A percentile compares a stretch with the other conserved stretches of the same genome.
phyloP scores from a whole-genome alignment of 1,284 basidiomycete genomes.

The Austropuccinia psidii region DNA sequence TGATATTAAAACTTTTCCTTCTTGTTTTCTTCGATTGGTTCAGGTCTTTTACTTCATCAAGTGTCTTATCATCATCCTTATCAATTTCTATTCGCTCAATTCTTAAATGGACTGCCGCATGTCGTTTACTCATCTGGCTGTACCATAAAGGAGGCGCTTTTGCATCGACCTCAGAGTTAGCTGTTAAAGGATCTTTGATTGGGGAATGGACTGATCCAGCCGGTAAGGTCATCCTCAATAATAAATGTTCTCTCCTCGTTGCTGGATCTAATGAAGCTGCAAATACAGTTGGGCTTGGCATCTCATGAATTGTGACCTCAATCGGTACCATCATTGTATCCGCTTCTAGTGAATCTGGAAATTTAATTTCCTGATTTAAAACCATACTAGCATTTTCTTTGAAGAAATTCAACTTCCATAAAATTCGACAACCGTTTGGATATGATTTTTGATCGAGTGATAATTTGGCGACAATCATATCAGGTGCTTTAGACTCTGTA shows the following conservation, averaged over 20 bases:
- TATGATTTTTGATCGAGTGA: slow-evolving; percentile 68
- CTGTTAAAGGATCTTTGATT: slow-evolving; percentile 70
- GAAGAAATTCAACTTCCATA: slow-evolving; percentile 10
- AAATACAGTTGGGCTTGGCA: slow-evolving; percentile 69
- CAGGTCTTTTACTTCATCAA: too few species aligned
- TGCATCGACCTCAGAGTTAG: slow-evolving; percentile 58
- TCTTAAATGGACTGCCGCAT: background rate
- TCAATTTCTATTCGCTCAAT: slow-evolving; percentile 17
- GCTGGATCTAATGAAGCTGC: slow-evolving; percentile 53
- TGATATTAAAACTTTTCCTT: background rate
- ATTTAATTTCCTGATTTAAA: slow-evolving; percentile 36
- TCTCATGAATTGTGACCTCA: slow-evolving; percentile 51
- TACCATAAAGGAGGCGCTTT: slow-evolving; percentile 62
- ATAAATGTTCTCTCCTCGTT: slow-evolving; percentile 55
- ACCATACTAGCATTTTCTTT: background rate
- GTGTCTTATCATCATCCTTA: slow-evolving; percentile 15
- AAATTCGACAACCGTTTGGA: slow-evolving; percentile 60
- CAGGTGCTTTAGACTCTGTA: slow-evolving; percentile 46
- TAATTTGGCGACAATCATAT: slow-evolving; percentile 63
- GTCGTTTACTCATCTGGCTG: slow-evolving; percentile 31
- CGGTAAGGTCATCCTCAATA: slow-evolving; percentile 68
- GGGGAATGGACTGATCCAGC: slow-evolving; percentile 68
- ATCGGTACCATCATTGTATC: slow-evolving; percentile 46
- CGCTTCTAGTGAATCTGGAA: slow-evolving; percentile 37
- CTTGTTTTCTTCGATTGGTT: too few species aligned